phyloP scores from a whole-genome alignment of 805 yeast genomes.

The Isabelozyma pseudorhagii region DNA sequence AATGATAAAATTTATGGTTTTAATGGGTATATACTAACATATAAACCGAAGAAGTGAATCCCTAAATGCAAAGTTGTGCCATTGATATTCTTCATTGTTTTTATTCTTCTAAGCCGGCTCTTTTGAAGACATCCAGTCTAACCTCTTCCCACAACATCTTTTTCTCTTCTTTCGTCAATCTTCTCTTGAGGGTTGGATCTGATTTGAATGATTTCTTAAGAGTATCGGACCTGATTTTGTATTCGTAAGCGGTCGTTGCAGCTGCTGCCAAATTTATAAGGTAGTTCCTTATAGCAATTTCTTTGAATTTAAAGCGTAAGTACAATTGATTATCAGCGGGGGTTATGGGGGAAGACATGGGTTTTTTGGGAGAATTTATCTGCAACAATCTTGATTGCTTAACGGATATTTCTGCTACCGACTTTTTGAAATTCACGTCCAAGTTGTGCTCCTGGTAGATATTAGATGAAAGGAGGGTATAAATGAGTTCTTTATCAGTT shows the following conservation, averaged over 20 bases:
- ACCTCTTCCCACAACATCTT: constrained; percentile 48
- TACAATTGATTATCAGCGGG: constrained; percentile 25
- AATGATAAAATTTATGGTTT: too few relatives aligned
- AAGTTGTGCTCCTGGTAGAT: constrained; percentile 48
- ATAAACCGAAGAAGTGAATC: neutral
- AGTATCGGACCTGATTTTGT: constrained; percentile 36
- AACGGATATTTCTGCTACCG: constrained; percentile 50
- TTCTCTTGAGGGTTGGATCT: constrained; percentile 17
- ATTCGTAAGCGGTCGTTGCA: constrained; percentile 51
- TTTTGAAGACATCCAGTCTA: constrained; percentile 47
- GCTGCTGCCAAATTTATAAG: constrained; percentile 54
- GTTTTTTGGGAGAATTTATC: constrained; percentile 23
- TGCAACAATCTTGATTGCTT: constrained; percentile 44
- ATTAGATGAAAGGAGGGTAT: constrained; percentile 38
- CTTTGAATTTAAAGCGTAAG: constrained; percentile 36
- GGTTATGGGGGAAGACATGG: constrained; percentile 22
- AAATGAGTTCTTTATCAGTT: constrained; percentile 40
- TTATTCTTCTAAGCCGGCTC: constrained; percentile 41
- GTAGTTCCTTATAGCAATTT: constrained; percentile 47
- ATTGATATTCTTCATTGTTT: constrained; percentile 15
- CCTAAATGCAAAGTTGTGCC: neutral
- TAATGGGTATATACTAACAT: too few relatives aligned
- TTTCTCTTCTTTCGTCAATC: constrained; percentile 39
- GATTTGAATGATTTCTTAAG: constrained; percentile 24
- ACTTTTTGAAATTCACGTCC: constrained; percentile 40